These are phyloP conservation scores for Boletus insuetus DNA, from an alignment of 768 basidiomycete genomes.

Conservation along the genomic window DNA sequence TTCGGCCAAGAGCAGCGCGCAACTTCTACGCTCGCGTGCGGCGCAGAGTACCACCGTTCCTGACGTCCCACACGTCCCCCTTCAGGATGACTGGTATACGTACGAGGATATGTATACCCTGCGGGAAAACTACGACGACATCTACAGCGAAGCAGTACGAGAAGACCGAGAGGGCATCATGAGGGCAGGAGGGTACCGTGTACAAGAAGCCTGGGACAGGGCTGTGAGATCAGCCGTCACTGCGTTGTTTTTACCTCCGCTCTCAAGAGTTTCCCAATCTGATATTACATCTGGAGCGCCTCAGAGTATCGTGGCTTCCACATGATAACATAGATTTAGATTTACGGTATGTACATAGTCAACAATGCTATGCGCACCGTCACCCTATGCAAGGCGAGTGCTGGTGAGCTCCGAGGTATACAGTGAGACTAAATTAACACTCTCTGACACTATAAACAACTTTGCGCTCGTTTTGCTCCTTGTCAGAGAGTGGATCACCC, in stretches of 20 bases:
- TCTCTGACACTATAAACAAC: conserved; percentile 50
- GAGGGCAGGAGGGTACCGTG: conserved; percentile 78
- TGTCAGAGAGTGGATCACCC: conserved; percentile 53
- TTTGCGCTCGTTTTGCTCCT: conserved; percentile 48
- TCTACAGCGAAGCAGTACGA: conserved; percentile 71
- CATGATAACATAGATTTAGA: conserved; percentile 22
- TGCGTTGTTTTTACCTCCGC: conserved; percentile 62
- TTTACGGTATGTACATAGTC: background rate
- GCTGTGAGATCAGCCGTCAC: conserved; percentile 73
- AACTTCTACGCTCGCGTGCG: conserved; percentile 58
- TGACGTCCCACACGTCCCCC: conserved; percentile 76
- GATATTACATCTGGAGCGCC: background rate
- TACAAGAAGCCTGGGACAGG: conserved; percentile 85
- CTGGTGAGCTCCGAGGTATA: background rate
- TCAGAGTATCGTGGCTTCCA: conserved; percentile 48
- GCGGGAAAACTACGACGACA: conserved; percentile 62
- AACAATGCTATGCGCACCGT: background rate
- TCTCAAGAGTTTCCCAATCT: conserved; percentile 30
- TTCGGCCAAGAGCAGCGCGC: conserved; percentile 43
- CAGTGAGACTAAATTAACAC: conserved; percentile 12
- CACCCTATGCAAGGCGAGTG: background rate
- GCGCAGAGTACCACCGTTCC: conserved; percentile 65
- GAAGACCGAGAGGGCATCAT: conserved; percentile 75
- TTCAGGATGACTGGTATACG: conserved; percentile 73
- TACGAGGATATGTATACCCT: conserved; percentile 68